Evolutionary conservation across 2,329 filamentous ascomycete genomes (phyloP).

Genomic region (Stagonosporopsis rhizophila): DNA sequence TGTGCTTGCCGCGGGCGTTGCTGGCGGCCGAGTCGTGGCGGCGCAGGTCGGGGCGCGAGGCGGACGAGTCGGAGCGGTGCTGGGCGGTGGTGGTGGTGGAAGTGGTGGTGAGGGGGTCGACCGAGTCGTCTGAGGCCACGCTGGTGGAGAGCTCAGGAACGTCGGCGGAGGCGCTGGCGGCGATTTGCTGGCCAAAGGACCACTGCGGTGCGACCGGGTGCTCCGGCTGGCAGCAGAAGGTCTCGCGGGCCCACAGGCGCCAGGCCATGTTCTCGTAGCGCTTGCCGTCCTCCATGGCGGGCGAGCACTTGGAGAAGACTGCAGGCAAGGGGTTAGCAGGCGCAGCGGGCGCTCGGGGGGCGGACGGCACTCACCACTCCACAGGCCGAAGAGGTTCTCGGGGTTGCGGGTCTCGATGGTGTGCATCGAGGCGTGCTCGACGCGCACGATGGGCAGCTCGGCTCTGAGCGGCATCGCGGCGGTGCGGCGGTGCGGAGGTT

Average conservation of each 20-base stretch:
- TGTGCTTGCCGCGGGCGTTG: conserved; percentile 80
- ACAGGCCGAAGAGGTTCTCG: conserved; percentile 94
- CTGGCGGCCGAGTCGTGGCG: conserved; percentile 74
- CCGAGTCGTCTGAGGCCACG: conserved; percentile 54
- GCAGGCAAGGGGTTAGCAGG: conserved; percentile 34
- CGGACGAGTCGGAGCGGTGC: conserved; percentile 57
- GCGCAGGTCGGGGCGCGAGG: conserved; percentile 69
- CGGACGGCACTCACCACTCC: conserved; percentile 77
- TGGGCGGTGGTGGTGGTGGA: conserved; percentile 57
- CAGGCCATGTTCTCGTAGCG: conserved; percentile 92
- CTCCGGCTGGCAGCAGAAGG: conserved; percentile 79
- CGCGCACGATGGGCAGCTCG: conserved; percentile 84
- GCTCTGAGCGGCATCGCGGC: conserved; percentile 79
- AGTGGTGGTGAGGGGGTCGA: conserved; percentile 50
- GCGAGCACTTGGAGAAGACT: conserved; percentile 95
- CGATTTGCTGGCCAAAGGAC: conserved; percentile 41
- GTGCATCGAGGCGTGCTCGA: conserved; percentile 90
- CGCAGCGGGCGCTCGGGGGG: neutral
- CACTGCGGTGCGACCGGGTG: conserved; percentile 49
- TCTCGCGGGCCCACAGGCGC: conserved; percentile 93
- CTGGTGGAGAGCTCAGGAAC: conserved; percentile 57
- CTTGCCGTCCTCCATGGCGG: conserved; percentile 90
- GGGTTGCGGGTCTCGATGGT: conserved; percentile 93
- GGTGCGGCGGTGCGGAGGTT: neutral
- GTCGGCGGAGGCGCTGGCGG: conserved; percentile 34